These are phyloP conservation scores for Talaromyces trachyspermus DNA, from an alignment of 495 filamentous ascomycete genomes.

Conservation along the genomic window DNA sequence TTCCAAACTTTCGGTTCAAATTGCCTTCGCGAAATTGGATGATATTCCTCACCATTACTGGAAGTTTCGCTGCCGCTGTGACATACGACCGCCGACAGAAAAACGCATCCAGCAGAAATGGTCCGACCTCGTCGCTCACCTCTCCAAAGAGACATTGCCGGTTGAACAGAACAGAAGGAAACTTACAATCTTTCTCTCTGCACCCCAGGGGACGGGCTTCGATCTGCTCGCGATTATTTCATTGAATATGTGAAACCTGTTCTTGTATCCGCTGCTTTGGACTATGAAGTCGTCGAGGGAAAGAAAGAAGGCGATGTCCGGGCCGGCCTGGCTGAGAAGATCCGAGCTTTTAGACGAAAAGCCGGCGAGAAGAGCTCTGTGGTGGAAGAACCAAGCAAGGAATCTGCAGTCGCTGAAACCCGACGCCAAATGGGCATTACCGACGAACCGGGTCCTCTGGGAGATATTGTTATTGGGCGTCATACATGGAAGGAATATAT, in stretches of 20 bases:
- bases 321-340: conserved; percentile 70
- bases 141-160: conserved; percentile 68
- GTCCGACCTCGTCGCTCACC: conserved; percentile 77
- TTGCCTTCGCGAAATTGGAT: conserved; percentile 96
- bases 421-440: conserved; percentile 53
- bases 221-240: conserved; percentile 83
- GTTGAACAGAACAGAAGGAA: conserved; percentile 69
- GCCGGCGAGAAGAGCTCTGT: conserved; percentile 42
- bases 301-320: conserved; percentile 81
- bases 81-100: conserved; percentile 90
- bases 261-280: conserved; percentile 78
- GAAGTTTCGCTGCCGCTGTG: conserved; percentile 66
- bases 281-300: conserved; percentile 93
- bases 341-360: conserved; percentile 58
- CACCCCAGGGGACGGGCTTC: conserved; percentile 81
- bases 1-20: conserved; percentile 73
- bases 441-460: conserved; percentile 64
- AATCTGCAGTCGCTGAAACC: conserved; percentile 49
- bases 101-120: conserved; percentile 74
- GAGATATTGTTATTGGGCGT: conserved; percentile 83
- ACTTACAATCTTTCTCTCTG: conserved; percentile 77
- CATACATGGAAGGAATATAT: conserved; percentile 98
- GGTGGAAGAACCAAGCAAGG: conserved; percentile 29
- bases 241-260: conserved; percentile 93
- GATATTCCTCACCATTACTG: conserved; percentile 80